A percentile compares a stretch with the other conserved stretches of the same genome.
Evolutionary conservation across 1,139 yeast species (phyloP).

Genomic region (Yamadazyma aaseri): DNA sequence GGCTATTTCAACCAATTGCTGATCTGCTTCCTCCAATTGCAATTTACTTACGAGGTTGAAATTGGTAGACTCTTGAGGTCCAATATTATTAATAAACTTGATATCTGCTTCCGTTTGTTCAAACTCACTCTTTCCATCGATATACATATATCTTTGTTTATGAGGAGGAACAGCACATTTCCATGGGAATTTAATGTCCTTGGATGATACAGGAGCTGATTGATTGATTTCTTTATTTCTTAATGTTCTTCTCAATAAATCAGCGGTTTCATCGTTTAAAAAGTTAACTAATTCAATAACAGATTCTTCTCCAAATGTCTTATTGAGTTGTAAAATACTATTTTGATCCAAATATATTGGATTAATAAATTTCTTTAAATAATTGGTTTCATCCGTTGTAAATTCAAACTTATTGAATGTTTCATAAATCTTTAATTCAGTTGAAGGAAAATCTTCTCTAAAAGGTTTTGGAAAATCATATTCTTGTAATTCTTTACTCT

Average conservation of each 20-base stretch:
- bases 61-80: constrained; percentile 55
- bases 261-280: constrained; percentile 50
- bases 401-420: constrained; percentile 20
- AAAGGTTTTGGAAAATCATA: constrained; percentile 73
- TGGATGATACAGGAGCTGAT: constrained; percentile 56
- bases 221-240: constrained; percentile 53
- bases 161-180: constrained; percentile 91
- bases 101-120: constrained; percentile 27
- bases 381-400: constrained; percentile 39
- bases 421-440: constrained; percentile 28
- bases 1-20: constrained; percentile 52
- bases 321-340: constrained; percentile 44
- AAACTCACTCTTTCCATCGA: constrained; percentile 57
- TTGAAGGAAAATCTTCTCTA: constrained; percentile 32
- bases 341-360: constrained; percentile 47
- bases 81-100: constrained; percentile 28
- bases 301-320: constrained; percentile 63
- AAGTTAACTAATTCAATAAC: constrained; percentile 66
- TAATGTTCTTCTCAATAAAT: constrained; percentile 28
- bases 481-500: constrained; percentile 72
- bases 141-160: constrained; percentile 81
- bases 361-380: constrained; percentile 55
- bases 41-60: constrained; percentile 33
- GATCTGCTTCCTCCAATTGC: constrained; percentile 20
- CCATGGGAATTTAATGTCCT: constrained; percentile 75